Conservation (phyloP, 1,139 yeast species). For the Hemisphaericaspora lyxosophila region DNA sequence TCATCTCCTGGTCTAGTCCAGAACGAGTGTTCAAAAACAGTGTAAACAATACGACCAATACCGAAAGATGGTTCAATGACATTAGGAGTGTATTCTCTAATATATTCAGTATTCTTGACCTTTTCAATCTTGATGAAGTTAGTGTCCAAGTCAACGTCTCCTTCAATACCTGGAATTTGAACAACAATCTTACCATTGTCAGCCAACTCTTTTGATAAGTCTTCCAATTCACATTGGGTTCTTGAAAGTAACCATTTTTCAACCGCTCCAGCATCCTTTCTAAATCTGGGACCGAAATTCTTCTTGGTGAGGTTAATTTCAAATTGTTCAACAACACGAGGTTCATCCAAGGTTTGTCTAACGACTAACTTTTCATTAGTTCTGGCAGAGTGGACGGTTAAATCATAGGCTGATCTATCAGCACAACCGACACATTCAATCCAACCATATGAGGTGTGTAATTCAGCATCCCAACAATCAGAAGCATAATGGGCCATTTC, state of each 20-base stretch:
- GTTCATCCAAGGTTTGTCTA: slow-evolving; percentile 83
- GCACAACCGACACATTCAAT: slow-evolving; percentile 99
- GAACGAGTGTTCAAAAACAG: slow-evolving; percentile 90
- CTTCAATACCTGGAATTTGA: slow-evolving; percentile 60
- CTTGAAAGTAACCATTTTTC: slow-evolving; percentile 75
- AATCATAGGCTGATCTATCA: slow-evolving; percentile 97
- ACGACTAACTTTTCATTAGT: slow-evolving; percentile 95
- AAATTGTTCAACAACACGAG: slow-evolving; percentile 75
- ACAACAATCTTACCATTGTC: slow-evolving; percentile 65
- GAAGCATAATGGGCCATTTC: slow-evolving; percentile 99
- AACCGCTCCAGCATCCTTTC: slow-evolving; percentile 93
- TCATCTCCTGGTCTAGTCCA: slow-evolving; percentile 93
- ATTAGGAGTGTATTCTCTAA: slow-evolving; percentile 94
- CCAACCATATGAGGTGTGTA: slow-evolving; percentile 97
- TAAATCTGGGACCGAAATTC: slow-evolving; percentile 95
- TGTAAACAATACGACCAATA: slow-evolving; percentile 94
- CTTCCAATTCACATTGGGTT: slow-evolving; percentile 84
- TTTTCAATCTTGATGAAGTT: slow-evolving; percentile 74
- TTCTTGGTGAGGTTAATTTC: slow-evolving; percentile 89
- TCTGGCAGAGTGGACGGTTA: slow-evolving; percentile 91
- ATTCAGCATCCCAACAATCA: slow-evolving; percentile 99
- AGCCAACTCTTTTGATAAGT: slow-evolving; percentile 66
- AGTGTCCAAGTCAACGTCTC: slow-evolving; percentile 65
- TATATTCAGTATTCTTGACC: slow-evolving; percentile 79
- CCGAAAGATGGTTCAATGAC: slow-evolving; percentile 99